Evolutionary conservation across 768 basidiomycete species (phyloP).

Genomic region (Russula sp.): DNA sequence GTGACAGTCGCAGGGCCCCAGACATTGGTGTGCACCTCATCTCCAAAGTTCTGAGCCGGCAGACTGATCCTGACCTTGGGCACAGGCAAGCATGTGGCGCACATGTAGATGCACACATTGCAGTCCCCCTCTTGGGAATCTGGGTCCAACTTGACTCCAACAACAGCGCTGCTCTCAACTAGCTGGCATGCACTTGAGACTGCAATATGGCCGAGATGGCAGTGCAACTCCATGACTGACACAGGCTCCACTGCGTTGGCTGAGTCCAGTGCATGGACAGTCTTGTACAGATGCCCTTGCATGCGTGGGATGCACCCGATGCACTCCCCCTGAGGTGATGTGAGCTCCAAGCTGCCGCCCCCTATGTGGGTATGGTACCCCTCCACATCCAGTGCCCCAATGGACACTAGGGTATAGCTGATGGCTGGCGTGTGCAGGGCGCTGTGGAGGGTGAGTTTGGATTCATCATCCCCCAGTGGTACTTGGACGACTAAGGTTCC

Average conservation of each 20-base stretch:
- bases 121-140: not conserved
- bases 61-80: no score
- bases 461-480: not conserved
- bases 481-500: not conserved
- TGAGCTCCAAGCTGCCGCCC: not conserved
- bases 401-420: not conserved
- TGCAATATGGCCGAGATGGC: not conserved
- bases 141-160: not conserved
- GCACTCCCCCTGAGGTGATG: not conserved
- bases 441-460: not conserved
- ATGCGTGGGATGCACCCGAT: not conserved
- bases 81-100: not conserved
- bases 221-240: not conserved
- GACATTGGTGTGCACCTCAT: not conserved
- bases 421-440: not conserved
- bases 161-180: not conserved
- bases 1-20: not conserved
- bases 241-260: not conserved
- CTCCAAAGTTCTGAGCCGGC: not conserved
- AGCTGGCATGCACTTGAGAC: not conserved
- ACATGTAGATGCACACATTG: not conserved
- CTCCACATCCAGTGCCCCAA: not conserved
- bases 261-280: not conserved
- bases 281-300: not conserved
- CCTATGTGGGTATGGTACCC: not conserved